phyloP scores from a whole-genome alignment of 139 green algal species.

The Pleodorina starrii region DNA sequence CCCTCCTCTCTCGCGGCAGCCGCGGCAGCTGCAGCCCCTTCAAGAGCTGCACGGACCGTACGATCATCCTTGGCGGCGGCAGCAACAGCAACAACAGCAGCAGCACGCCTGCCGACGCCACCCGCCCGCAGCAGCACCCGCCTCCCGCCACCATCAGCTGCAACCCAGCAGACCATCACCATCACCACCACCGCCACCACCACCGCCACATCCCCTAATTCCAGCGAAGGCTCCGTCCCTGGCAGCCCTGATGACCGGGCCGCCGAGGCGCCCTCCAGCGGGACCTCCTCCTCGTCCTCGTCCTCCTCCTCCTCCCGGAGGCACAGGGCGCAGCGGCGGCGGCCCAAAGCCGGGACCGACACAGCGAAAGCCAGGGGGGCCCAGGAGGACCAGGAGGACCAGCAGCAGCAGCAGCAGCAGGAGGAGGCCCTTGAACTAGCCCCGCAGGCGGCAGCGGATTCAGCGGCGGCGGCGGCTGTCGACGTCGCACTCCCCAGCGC shows the following conservation, averaged over 20 bases:
- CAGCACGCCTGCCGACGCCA: neutral
- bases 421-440: neutral
- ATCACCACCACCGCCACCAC: neutral
- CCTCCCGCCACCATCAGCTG: neutral
- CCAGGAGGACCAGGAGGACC: neutral
- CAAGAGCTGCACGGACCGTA: neutral
- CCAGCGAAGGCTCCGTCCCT: no score
- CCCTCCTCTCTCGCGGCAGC: conserved; percentile 29
- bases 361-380: neutral
- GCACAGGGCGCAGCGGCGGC: no score
- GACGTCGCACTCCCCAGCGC: neutral
- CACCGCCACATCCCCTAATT: no score
- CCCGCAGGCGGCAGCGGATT: no score
- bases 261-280: no score
- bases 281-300: no score
- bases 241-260: no score
- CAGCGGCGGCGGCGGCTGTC: neutral
- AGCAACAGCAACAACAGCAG: neutral
- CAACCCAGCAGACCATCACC: neutral
- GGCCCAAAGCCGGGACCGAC: no score
- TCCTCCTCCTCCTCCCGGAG: no score
- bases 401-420: neutral
- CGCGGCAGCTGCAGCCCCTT: neutral
- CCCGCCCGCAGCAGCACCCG: neutral
- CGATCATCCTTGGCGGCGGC: neutral